These are phyloP conservation scores for Cercospora sp. DNA, from an alignment of 2,329 filamentous ascomycete genomes.

Conservation along the genomic window DNA sequence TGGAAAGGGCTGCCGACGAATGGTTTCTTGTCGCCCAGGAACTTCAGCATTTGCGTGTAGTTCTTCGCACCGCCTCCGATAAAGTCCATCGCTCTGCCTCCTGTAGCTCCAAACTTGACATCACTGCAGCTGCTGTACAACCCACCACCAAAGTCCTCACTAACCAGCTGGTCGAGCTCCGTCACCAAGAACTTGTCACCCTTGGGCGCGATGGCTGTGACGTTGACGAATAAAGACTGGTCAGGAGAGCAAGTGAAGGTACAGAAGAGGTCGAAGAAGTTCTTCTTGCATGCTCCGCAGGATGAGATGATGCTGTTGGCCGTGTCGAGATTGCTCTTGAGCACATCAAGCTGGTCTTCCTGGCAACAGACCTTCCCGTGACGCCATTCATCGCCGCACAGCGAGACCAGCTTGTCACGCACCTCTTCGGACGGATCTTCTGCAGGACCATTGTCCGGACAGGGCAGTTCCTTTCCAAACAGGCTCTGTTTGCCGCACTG, in stretches of 20 bases:
- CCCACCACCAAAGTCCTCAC: conserved; percentile 76
- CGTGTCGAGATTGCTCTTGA: conserved; percentile 81
- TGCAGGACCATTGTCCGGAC: conserved; percentile 84
- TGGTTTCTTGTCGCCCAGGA: conserved; percentile 86
- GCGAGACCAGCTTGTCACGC: conserved; percentile 73
- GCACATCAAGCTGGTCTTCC: conserved; percentile 74
- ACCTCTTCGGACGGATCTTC: conserved; percentile 69
- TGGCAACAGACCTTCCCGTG: conserved; percentile 82
- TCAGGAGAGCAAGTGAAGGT: conserved; percentile 97
- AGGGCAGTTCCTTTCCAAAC: conserved; percentile 87
- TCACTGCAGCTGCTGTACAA: conserved; percentile 99
- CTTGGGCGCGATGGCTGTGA: conserved; percentile 71
- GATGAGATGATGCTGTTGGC: conserved; percentile 87
- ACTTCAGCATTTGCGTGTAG: conserved; percentile 82
- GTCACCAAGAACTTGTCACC: conserved; percentile 68
- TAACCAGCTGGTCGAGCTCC: conserved; percentile 86
- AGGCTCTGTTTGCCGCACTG: conserved; percentile 89
- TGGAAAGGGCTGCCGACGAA: conserved; percentile 90
- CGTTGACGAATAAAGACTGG: conserved; percentile 91
- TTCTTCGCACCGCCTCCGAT: conserved; percentile 95
- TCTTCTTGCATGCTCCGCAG: conserved; percentile 94
- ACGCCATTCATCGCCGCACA: conserved; percentile 87
- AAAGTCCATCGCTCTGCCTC: conserved; percentile 89
- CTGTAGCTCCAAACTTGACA: conserved; percentile 95
- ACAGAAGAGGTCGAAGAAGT: conserved; percentile 98